Evolutionary conservation across 805 yeast genomes (phyloP), one percentile per base, ranked within the genome.

Genomic region (Tetrapisispora arboricola): DNA sequence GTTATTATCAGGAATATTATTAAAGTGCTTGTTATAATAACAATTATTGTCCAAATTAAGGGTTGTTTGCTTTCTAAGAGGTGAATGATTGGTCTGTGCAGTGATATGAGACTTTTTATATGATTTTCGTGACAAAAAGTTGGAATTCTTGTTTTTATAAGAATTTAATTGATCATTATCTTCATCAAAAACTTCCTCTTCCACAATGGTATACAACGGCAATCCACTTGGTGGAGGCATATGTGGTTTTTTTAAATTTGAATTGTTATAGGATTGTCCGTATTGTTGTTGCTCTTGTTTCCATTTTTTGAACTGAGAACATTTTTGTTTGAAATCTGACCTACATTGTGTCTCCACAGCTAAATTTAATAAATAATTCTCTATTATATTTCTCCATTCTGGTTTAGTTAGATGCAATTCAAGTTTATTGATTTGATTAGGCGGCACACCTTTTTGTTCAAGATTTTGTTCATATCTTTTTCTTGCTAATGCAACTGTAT

Each of bases 351-450:
- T 76, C 49, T 80, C 86, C 36, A 80, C 80, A 4, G 76, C 84
- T 24, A 80, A 63, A 52, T 76, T 78, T 28, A 80, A 58, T 28
- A 78, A 50, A 51, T 73, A 82, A 58, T 80, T 81, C 48, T 82
- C 90, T 44, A 82, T 77, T 21, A 82, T 71, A 51, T 80, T 78
- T 49, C 88, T 65, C 85, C 87, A 80, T 55, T 81, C 84, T 20
- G 75, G 73, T 46, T 71, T 67, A 6, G 72, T 62, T n/a, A 73
- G 53, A 16, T 53, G 50, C 61, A 66, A 52, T 15, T 50, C 47
- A 38, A 50, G 38, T 12, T 19, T 18, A 4, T 56, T 57, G 9
- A 26, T 46, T n/a, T 26, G 34, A 9, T 45, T 52, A 10, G 20
- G 37, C 18, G 15, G 29, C 12, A 34, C 27, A 9, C 37, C 37